phyloP scores from a whole-genome alignment of 75 land plant species.

The Isoetes taiwanensis region DNA sequence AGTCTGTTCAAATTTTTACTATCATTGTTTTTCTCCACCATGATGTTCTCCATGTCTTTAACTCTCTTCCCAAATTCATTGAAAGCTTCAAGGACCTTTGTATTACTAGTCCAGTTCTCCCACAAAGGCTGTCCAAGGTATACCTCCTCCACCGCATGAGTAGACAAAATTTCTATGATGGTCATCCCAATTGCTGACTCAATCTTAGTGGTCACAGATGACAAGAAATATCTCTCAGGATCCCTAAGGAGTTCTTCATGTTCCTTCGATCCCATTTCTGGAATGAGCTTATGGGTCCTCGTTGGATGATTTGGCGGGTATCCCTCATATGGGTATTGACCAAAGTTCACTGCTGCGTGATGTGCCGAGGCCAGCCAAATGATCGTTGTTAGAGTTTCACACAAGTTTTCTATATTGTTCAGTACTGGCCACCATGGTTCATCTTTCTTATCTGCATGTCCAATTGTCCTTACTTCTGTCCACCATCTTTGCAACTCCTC shows the following conservation, averaged over 20 bases:
- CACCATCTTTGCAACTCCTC: conserved; percentile 33
- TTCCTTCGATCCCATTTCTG: conserved; percentile 12
- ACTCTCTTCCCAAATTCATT: conserved; percentile 11
- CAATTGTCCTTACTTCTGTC: conserved; percentile 20
- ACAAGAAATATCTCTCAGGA: conserved; percentile 16
- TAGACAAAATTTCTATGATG: conserved; percentile 50
- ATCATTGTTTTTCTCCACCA: conserved; percentile 12
- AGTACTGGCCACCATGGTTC: conserved; percentile 23
- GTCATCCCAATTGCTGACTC: neutral
- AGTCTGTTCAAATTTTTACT: conserved; percentile 31
- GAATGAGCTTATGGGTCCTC: conserved; percentile 13
- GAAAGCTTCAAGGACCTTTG: conserved; percentile 7
- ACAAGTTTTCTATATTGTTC: neutral
- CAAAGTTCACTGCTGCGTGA: conserved; percentile 51
- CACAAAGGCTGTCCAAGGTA: conserved; percentile 42
- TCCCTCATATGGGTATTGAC: conserved; percentile 42
- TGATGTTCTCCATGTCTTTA: conserved; percentile 9
- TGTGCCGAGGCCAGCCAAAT: conserved; percentile 34
- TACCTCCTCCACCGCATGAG: conserved; percentile 68
- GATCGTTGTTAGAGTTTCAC: conserved; percentile 10
- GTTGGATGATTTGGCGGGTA: conserved; percentile 36
- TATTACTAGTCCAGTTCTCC: conserved; percentile 23
- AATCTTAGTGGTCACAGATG: neutral
- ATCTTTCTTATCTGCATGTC: conserved; percentile 27
- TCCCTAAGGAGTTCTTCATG: conserved; percentile 5